Evolutionary conservation across 148 eudicot species (phyloP), one percentile per base, ranked within the genome.

Genomic region (Vaccinium darrowii): DNA sequence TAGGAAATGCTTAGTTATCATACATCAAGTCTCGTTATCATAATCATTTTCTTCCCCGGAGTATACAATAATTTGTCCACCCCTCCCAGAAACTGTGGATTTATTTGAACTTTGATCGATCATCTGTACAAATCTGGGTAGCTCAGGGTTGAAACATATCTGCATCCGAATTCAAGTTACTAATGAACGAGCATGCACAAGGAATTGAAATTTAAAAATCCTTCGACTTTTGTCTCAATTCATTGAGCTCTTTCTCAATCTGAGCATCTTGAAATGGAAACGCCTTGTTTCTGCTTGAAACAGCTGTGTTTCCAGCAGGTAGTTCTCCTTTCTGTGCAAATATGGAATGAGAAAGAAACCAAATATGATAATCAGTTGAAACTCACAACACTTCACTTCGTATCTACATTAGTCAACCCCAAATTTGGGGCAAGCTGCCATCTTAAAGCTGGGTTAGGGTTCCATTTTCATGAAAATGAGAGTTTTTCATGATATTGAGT

Each of bases 271-370:
- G 18, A 33, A 4, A 72, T 14, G 76, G 76, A 27, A 72, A 72
- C 7, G 19, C 49, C 76, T 30, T 72, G 76, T 36, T 72, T 72
- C 10, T 39, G 19, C 50, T 72, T 16, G 76, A 13, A 33, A 72
- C 76, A 33, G 49, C 49, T 72, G 76, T 36, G 19, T 15, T 36
- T 5, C 76, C 76, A 30, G 76, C 76, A 7, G 76, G 76, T 33
- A 72, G 76, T 72, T 72, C 76, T 72, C 76, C 49, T 72, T 72
- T 72, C 76, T 72, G 49, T 27, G 49, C 11, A 33, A 72, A 36
- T 36, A 72, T 30, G 49, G 5, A 47, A 72, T 14, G 76, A 15
- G 4, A 15, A 72, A 33, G 19, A 30, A 72, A 72, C 9, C 47
- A 72, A 72, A 5, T 72, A 67, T 67, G 73, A 67, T 2, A 4